Conservation (phyloP, 2,329 filamentous ascomycete genomes). For the Chaetothyriales sp. region DNA sequence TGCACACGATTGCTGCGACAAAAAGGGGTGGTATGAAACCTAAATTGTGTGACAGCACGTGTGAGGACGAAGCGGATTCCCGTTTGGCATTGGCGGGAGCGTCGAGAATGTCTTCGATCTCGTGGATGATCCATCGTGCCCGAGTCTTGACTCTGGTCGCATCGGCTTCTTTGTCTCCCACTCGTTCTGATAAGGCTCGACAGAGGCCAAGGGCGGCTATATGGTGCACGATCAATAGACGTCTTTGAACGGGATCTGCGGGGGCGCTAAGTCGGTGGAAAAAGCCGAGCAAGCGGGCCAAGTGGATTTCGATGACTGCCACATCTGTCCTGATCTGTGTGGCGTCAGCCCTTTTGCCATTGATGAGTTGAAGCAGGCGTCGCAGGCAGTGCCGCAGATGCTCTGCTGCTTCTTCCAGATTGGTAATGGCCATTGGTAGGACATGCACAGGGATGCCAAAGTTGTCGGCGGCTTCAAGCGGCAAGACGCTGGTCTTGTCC, state of each 20-base stretch:
- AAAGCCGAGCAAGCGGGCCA: constrained; percentile 9
- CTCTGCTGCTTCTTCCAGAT: constrained; percentile 3
- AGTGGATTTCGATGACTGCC: constrained; percentile 4
- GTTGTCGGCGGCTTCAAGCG: constrained; percentile 1
- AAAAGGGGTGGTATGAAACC: constrained; percentile 10
- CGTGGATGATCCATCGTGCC: constrained; percentile 1
- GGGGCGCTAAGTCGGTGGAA: constrained; percentile 9
- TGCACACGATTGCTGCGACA: constrained; percentile 2
- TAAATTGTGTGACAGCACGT: constrained; percentile 1
- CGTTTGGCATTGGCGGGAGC: not conserved
- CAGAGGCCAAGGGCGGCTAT: constrained; percentile 5
- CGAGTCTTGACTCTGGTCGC: not conserved
- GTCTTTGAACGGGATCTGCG: constrained; percentile 3
- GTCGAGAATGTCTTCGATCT: constrained; percentile 8
- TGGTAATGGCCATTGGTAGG: constrained; percentile 2
- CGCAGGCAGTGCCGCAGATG: constrained; percentile 6
- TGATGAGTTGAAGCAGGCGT: constrained; percentile 3
- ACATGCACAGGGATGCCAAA: constrained; percentile 5
- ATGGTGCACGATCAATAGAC: constrained; percentile 10
- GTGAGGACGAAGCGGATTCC: constrained; percentile 1
- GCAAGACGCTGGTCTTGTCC: constrained; percentile 3
- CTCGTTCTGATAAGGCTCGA: constrained; percentile 4
- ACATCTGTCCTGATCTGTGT: constrained; percentile 2
- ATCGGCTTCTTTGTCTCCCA: not conserved
- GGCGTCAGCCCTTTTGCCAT: not conserved